These are phyloP conservation scores for Rhodotorula paludigena DNA, from an alignment of 768 basidiomycete species.

Conservation along the genomic window DNA sequence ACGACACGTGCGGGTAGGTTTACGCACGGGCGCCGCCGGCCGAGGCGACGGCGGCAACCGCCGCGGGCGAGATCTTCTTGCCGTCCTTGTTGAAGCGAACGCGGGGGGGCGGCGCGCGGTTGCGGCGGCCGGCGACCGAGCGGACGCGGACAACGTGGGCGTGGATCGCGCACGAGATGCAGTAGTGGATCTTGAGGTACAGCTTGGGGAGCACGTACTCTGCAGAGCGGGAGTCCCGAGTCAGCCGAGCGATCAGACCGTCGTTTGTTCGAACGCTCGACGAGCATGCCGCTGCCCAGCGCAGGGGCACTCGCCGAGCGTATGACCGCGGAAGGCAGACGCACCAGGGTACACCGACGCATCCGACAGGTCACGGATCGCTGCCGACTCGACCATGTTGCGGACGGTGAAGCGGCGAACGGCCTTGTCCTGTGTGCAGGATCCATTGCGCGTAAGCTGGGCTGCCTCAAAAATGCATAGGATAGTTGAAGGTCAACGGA, in stretches of 20 bases:
- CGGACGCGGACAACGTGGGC: conserved; percentile 99
- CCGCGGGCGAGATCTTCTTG: conserved; percentile 43
- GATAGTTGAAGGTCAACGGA: neutral
- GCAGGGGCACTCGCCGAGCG: accelerated
- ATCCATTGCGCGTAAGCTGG: neutral
- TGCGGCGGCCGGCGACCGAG: conserved; percentile 88
- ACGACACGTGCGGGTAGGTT: too few species aligned
- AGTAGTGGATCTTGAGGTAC: conserved; percentile 98
- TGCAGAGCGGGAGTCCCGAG: conserved; percentile 48
- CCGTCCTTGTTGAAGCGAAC: conserved; percentile 51
- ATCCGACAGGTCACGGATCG: conserved; percentile 93
- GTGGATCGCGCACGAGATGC: conserved; percentile 98
- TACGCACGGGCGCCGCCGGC: neutral
- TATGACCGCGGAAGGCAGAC: neutral
- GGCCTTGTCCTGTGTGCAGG: conserved; percentile 74
- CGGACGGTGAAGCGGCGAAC: conserved; percentile 91
- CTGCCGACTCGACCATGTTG: conserved; percentile 99
- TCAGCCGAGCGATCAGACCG: too few species aligned
- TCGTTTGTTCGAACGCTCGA: too few species aligned
- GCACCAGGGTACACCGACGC: conserved; percentile 71
- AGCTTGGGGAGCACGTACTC: conserved; percentile 95
- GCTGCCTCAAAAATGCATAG: accelerated
- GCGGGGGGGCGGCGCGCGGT: conserved; percentile 94
- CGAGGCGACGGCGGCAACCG: neutral
- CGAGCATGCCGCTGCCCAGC: neutral